phyloP scores from a whole-genome alignment of 768 basidiomycete species.

The Suillus brevipes region DNA sequence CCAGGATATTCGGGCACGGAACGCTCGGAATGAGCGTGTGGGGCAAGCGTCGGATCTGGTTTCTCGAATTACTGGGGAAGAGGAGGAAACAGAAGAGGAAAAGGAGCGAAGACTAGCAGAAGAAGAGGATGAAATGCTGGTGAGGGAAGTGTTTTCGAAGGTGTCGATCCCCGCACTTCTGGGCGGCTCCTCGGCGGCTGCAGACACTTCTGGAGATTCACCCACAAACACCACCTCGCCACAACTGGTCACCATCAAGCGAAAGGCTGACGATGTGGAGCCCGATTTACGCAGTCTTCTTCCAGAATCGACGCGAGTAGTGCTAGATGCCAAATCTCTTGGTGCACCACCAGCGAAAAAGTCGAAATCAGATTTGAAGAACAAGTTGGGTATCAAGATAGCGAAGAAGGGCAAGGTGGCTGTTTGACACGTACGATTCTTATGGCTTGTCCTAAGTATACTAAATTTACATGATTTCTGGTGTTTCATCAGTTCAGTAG shows the following conservation, averaged over 20 bases:
- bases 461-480: slow-evolving; percentile 14
- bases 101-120: slow-evolving; percentile 67
- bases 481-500: slow-evolving; percentile 34
- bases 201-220: slow-evolving; percentile 22
- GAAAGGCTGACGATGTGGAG: slow-evolving; percentile 80
- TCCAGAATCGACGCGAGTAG: slow-evolving; percentile 60
- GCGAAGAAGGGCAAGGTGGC: slow-evolving; percentile 48
- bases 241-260: slow-evolving; percentile 70
- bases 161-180: slow-evolving; percentile 43
- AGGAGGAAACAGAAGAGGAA: slow-evolving; percentile 78
- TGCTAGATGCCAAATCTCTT: slow-evolving; percentile 52
- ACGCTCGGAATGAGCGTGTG: slow-evolving; percentile 85
- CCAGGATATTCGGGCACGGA: slow-evolving; percentile 86
- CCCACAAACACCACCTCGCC: slow-evolving; percentile 18
- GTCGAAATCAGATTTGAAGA: slow-evolving; percentile 61
- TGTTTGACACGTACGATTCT: slow-evolving; percentile 21
- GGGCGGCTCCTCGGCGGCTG: slow-evolving; percentile 22
- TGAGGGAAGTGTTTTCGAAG: slow-evolving; percentile 86
- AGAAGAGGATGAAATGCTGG: slow-evolving; percentile 90
- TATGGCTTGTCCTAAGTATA: slow-evolving; percentile 12
- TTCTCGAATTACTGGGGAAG: slow-evolving; percentile 61
- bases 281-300: slow-evolving; percentile 69
- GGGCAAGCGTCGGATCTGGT: slow-evolving; percentile 73
- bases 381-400: slow-evolving; percentile 72
- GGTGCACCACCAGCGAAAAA: slow-evolving; percentile 51